Evolutionary conservation across 192 early-diverging fungal genomes (phyloP).

Genomic region (Coemansia sp.): DNA sequence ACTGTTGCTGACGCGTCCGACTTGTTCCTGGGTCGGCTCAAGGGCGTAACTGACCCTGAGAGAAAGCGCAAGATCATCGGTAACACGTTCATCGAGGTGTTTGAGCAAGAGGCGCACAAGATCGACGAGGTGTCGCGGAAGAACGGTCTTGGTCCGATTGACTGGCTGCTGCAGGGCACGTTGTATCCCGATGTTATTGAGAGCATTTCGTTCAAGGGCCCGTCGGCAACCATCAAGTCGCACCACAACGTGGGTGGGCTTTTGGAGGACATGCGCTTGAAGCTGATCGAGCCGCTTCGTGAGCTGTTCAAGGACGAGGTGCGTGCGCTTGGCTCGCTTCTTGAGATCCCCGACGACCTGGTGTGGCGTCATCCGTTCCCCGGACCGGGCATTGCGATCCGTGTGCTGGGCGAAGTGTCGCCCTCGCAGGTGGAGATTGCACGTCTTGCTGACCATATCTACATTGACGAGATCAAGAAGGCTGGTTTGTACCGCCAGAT

Average conservation of each 20-base stretch:
- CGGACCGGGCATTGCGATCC: constrained; percentile 98
- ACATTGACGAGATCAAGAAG: constrained; percentile 99
- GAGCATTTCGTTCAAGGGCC: constrained; percentile 98
- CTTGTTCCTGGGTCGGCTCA: constrained; percentile 80
- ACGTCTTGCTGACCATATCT: constrained; percentile 92
- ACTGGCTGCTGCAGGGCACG: constrained; percentile 96
- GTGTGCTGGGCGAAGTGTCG: constrained; percentile 95
- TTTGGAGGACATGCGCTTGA: constrained; percentile 94
- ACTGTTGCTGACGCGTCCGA: constrained; percentile 87
- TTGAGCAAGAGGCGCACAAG: constrained; percentile 87
- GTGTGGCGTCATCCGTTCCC: constrained; percentile 99
- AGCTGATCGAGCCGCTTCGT: constrained; percentile 96
- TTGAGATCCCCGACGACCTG: constrained; percentile 90
- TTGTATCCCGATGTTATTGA: constrained; percentile 99
- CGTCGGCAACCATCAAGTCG: constrained; percentile 97
- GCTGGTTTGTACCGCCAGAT: constrained; percentile 96
- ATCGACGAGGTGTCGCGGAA: constrained; percentile 80
- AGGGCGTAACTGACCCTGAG: constrained; percentile 94
- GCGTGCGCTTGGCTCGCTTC: constrained; percentile 86
- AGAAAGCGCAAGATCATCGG: constrained; percentile 99
- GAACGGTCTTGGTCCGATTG: constrained; percentile 74
- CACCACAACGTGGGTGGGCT: constrained; percentile 99
- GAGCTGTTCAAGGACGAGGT: constrained; percentile 99
- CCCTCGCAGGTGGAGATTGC: constrained; percentile 92
- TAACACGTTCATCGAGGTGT: constrained; percentile 98